A percentile compares a stretch with the other conserved stretches of the same genome.
phyloP scores from a whole-genome alignment of 371 early-diverging fungal genomes.

The Neoconidiobolus thromboides region DNA sequence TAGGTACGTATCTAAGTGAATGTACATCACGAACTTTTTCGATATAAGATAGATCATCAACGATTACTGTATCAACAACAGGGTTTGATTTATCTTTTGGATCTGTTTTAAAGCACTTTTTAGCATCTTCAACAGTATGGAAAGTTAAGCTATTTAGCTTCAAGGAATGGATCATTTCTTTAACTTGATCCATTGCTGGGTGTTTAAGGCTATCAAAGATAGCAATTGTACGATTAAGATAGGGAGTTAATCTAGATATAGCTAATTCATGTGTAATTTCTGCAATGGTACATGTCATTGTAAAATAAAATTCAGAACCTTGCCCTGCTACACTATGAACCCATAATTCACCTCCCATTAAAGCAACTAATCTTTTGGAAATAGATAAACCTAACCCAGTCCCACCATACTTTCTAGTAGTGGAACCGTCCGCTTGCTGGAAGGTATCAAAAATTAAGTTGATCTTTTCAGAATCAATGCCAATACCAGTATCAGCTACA shows the following conservation, averaged over 20 bases:
- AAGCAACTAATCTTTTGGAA: slow-evolving; percentile 41
- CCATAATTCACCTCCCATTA: slow-evolving; percentile 66
- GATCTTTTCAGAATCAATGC: slow-evolving; percentile 31
- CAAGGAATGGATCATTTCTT: slow-evolving; percentile 16
- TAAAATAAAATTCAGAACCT: slow-evolving; percentile 58
- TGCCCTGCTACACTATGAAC: slow-evolving; percentile 42
- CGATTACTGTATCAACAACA: slow-evolving; percentile 28
- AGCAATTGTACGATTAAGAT: slow-evolving; percentile 21
- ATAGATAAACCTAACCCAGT: slow-evolving; percentile 73
- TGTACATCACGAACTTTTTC: slow-evolving; percentile 28
- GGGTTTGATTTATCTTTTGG: slow-evolving; percentile 12
- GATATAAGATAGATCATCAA: slow-evolving; percentile 25
- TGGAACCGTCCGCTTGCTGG: slow-evolving; percentile 60
- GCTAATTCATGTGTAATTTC: slow-evolving; percentile 18
- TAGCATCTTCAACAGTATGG: slow-evolving; percentile 18
- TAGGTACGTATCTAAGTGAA: slow-evolving; percentile 37
- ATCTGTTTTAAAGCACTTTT: slow-evolving; percentile 9
- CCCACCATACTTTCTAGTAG: slow-evolving; percentile 64
- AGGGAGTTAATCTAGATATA: slow-evolving; percentile 21
- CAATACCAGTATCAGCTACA: slow-evolving; percentile 43
- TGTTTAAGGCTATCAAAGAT: slow-evolving; percentile 15
- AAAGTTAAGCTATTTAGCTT: slow-evolving; percentile 20
- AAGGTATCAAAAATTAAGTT: slow-evolving; percentile 61
- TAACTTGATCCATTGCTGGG: not conserved
- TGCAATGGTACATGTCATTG: slow-evolving; percentile 24